Conservation (phyloP, 257 asterid species). For the Solanum tacnaense region DNA sequence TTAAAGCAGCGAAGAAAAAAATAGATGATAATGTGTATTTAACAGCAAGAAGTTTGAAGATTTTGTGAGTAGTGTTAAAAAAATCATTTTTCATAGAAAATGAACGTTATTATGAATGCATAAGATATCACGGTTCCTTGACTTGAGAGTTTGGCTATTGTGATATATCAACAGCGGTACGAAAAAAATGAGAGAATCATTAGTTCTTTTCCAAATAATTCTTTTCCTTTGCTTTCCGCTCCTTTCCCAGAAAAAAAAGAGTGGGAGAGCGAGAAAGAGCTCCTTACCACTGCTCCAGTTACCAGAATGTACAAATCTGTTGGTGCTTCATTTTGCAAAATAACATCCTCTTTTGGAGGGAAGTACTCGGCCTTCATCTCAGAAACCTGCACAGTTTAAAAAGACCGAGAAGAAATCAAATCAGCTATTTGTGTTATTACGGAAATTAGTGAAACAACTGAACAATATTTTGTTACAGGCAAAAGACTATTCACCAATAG, state of each 20-base stretch:
- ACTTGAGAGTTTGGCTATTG: background rate
- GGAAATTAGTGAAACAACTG: background rate
- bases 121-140: background rate
- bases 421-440: background rate
- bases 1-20: background rate
- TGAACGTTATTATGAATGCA: background rate
- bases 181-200: background rate
- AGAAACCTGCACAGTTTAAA: slow-evolving; percentile 27
- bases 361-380: slow-evolving; percentile 78
- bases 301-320: slow-evolving; percentile 62
- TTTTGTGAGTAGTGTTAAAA: background rate
- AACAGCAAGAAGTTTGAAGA: background rate
- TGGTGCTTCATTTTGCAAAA: slow-evolving; percentile 72
- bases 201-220: background rate
- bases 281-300: slow-evolving; percentile 40
- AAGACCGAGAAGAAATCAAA: background rate
- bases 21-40: background rate
- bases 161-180: background rate
- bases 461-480: background rate
- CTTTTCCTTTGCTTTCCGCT: background rate
- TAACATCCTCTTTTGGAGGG: slow-evolving; percentile 58
- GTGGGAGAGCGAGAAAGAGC: background rate
- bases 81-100: background rate
- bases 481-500: background rate
- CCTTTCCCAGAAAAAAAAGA: background rate